A percentile compares a stretch with the other conserved stretches of the same genome.
Conservation (phyloP, 495 filamentous ascomycete genomes). For the Tuber indicum region DNA sequence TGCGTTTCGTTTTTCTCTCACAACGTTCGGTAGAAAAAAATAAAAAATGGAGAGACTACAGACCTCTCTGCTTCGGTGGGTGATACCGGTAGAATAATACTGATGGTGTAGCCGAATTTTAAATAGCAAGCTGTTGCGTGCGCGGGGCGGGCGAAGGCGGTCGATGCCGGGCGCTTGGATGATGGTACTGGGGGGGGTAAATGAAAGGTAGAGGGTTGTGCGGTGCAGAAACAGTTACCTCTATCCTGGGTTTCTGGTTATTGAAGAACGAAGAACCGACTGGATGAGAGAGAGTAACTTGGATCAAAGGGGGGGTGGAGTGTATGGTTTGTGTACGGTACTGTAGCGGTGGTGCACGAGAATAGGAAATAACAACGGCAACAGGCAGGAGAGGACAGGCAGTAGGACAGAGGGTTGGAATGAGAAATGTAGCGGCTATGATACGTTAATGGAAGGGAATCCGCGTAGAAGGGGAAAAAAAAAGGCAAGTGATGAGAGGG, state of each 20-base stretch:
- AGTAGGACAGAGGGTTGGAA: not conserved
- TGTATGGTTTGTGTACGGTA: not conserved
- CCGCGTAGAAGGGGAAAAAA: not conserved
- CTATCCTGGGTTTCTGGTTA: not conserved
- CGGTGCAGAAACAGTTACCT: slow-evolving; percentile 1
- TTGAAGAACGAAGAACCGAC: not conserved
- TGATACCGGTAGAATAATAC: slow-evolving; percentile 16
- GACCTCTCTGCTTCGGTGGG: slow-evolving; percentile 18
- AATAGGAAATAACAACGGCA: not conserved
- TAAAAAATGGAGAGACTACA: not conserved
- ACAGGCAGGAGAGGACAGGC: not conserved
- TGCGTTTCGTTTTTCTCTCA: not conserved
- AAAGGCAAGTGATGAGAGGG: not conserved
- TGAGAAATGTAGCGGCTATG: not conserved
- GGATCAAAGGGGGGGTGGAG: not conserved
- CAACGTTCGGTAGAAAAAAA: not conserved
- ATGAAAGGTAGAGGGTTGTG: not conserved
- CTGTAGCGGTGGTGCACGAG: not conserved
- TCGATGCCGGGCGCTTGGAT: slow-evolving; percentile 34
- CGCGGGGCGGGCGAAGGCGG: slow-evolving; percentile 29
- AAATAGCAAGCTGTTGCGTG: slow-evolving; percentile 25
- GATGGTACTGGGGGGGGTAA: slow-evolving; percentile 5
- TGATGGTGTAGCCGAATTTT: slow-evolving; percentile 22
- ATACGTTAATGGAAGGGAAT: not conserved
- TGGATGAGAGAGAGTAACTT: not conserved